Conservation (phyloP, 768 basidiomycete species). For the Russula sp. region DNA sequence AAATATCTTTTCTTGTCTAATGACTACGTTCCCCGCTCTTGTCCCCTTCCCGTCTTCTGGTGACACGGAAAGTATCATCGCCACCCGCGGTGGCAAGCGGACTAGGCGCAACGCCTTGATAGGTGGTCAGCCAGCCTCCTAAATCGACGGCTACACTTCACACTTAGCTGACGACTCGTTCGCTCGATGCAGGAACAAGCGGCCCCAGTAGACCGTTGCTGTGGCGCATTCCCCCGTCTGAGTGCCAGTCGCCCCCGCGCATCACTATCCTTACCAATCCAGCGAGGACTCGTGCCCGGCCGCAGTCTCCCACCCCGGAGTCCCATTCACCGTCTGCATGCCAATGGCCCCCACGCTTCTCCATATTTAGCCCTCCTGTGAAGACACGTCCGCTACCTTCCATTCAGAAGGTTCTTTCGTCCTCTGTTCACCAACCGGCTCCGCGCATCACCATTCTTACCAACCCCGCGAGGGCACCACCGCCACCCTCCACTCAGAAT, state of each 20-base stretch:
- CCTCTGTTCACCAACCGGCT: not conserved
- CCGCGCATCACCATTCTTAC: not conserved
- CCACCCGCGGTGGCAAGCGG: not conserved
- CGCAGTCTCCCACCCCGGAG: not conserved
- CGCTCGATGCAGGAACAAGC: not conserved
- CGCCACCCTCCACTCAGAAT: not conserved
- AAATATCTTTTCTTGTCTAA: not conserved
- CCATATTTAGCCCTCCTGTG: not conserved
- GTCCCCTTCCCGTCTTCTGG: not conserved
- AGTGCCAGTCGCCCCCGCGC: not conserved
- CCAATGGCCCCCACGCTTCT: not conserved
- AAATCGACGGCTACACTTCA: not conserved
- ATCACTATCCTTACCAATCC: slow-evolving; percentile 7
- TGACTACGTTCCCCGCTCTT: not conserved
- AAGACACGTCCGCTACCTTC: not conserved
- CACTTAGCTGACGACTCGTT: not conserved
- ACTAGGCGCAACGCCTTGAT: not conserved
- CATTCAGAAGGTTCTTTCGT: not conserved
- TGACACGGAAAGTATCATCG: not conserved
- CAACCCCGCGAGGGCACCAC: not conserved
- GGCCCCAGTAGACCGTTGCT: not conserved
- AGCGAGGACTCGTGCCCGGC: not conserved
- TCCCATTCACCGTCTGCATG: not conserved
- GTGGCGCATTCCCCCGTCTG: not conserved
- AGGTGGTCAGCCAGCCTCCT: slow-evolving; percentile 2